Percentiles rank a stretch among this genome's conserved stretches.
These are phyloP conservation scores for Orychophragmus violaceus DNA, from an alignment of 345 rosid genomes.

Conservation along the genomic window DNA sequence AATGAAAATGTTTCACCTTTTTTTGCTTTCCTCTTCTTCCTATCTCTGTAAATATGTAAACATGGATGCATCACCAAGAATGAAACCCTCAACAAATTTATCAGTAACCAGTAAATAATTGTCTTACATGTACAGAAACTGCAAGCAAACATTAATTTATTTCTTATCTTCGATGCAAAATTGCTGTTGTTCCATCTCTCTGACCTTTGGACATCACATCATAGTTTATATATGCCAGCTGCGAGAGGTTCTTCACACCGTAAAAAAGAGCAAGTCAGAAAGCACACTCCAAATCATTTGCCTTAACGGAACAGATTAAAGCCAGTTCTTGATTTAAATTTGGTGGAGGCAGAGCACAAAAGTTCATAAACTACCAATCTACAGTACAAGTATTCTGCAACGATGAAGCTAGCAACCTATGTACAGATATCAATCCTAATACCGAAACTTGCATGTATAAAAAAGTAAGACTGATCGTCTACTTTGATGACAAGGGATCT, in stretches of 20 bases:
- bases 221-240: conserved; percentile 82
- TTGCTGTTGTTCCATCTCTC: conserved; percentile 50
- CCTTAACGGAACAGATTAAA: neutral
- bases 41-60: neutral
- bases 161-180: conserved; percentile 32
- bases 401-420: conserved; percentile 2
- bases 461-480: neutral
- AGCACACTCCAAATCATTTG: neutral
- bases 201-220: conserved; percentile 77
- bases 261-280: conserved; percentile 17
- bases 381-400: neutral
- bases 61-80: neutral
- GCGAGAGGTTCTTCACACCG: conserved; percentile 58
- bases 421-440: neutral
- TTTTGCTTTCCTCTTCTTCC: too few species aligned
- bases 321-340: neutral
- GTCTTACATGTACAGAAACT: conserved; percentile 58
- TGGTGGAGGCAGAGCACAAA: neutral
- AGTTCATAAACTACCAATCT: conserved; percentile 8
- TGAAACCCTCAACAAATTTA: neutral
- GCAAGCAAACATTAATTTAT: neutral
- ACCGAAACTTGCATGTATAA: neutral
- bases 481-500: neutral
- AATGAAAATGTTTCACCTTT: too few species aligned
- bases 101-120: neutral